phyloP scores from a whole-genome alignment of 2,329 filamentous ascomycete genomes.

The Teratosphaeria pseudoeucalypti region DNA sequence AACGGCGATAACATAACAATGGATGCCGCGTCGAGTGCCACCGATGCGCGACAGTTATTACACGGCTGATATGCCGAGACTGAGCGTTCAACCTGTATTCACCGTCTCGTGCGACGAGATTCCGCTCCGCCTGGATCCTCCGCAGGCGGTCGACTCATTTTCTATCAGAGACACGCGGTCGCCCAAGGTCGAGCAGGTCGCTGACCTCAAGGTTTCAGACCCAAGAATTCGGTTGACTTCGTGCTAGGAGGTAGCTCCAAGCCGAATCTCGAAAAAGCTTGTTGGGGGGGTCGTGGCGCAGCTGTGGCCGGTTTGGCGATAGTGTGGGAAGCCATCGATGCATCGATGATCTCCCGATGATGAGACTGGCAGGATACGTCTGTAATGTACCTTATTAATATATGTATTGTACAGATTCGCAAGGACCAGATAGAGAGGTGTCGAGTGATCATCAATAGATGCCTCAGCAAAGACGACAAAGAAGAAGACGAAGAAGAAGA shows the following conservation, averaged over 20 bases:
- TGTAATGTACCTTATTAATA: too few relatives aligned
- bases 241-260: neutral
- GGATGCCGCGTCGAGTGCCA: neutral
- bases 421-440: neutral
- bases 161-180: neutral
- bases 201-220: neutral
- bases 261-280: neutral
- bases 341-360: constrained; percentile 1
- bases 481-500: too few relatives aligned
- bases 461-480: too few relatives aligned
- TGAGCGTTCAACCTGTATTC: neutral
- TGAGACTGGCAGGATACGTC: neutral
- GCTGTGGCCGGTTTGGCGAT: neutral
- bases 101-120: neutral
- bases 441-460: too few relatives aligned
- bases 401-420: neutral
- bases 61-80: neutral
- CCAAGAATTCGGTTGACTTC: neutral
- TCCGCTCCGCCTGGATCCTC: neutral
- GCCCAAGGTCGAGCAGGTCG: neutral
- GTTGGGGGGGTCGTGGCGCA: neutral
- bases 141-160: neutral
- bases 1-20: neutral
- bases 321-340: neutral
- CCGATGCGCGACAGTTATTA: neutral